A percentile compares a stretch with the other conserved stretches of the same genome.
Conservation (phyloP, 2,329 filamentous ascomycete species). For the Paecilomyces sp. region DNA sequence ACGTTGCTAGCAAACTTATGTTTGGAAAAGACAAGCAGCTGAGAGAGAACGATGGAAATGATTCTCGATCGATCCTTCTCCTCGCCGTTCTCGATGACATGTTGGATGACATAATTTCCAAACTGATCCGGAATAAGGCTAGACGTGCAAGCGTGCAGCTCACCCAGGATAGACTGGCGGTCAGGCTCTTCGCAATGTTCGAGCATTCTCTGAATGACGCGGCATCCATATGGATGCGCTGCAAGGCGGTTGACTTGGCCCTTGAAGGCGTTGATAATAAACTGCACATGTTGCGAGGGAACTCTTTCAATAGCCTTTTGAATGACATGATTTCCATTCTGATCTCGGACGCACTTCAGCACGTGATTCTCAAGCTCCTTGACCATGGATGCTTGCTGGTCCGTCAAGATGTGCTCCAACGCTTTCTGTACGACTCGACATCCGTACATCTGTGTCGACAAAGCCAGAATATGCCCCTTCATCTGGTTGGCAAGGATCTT, state of each 20-base stretch:
- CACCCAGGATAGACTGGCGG: constrained; percentile 63
- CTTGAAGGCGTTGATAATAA: constrained; percentile 74
- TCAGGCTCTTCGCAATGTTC: constrained; percentile 71
- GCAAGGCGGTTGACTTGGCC: constrained; percentile 68
- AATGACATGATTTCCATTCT: constrained; percentile 94
- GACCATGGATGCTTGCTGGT: constrained; percentile 79
- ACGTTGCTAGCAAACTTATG: constrained; percentile 98
- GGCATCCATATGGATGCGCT: constrained; percentile 77
- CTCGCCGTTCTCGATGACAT: constrained; percentile 74
- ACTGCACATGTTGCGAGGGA: constrained; percentile 69
- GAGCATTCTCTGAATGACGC: constrained; percentile 86
- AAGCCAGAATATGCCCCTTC: constrained; percentile 71
- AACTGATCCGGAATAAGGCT: constrained; percentile 78
- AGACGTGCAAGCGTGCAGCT: constrained; percentile 66
- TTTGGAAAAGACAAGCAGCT: constrained; percentile 72
- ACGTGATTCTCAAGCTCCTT: constrained; percentile 74
- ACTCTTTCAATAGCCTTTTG: constrained; percentile 86
- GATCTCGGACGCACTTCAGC: constrained; percentile 70
- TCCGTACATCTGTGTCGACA: constrained; percentile 85
- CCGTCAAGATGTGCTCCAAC: constrained; percentile 81
- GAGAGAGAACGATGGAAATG: constrained; percentile 63
- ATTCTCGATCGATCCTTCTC: constrained; percentile 65
- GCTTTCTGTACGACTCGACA: constrained; percentile 96
- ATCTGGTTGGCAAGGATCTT: constrained; percentile 77
- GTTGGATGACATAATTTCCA: constrained; percentile 94